A percentile compares a stretch with the other conserved stretches of the same genome.
Evolutionary conservation across 2,329 filamentous ascomycete genomes (phyloP).

Genomic region (Fusarium haematococcum): DNA sequence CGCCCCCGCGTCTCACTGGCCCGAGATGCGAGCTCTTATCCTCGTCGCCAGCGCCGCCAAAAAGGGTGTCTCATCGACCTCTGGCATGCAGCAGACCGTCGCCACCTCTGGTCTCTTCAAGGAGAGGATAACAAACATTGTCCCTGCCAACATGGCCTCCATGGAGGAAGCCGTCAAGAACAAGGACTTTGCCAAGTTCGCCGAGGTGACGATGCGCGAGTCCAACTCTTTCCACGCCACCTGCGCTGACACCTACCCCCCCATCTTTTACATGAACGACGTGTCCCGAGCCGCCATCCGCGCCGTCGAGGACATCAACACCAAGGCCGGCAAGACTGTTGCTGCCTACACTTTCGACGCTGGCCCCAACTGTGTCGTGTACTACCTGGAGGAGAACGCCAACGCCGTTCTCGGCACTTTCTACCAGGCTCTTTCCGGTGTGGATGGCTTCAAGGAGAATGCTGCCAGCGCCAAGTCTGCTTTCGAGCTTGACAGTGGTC

Average conservation of each 20-base stretch:
- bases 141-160: conserved; percentile 82
- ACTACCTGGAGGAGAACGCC: conserved; percentile 87
- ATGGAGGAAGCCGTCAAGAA: conserved; percentile 86
- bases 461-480: conserved; percentile 64
- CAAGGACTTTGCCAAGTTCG: conserved; percentile 88
- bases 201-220: conserved; percentile 93
- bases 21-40: conserved; percentile 91
- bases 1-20: conserved; percentile 91
- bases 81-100: conserved; percentile 97
- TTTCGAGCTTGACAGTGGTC: conserved; percentile 72
- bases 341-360: conserved; percentile 98
- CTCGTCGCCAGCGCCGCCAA: conserved; percentile 93
- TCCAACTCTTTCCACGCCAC: conserved; percentile 97
- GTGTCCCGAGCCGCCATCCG: conserved; percentile 87
- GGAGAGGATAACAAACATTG: conserved; percentile 78
- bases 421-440: conserved; percentile 71
- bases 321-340: conserved; percentile 79
- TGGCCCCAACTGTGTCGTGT: conserved; percentile 95
- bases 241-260: conserved; percentile 94
- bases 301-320: conserved; percentile 90
- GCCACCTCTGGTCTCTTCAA: conserved; percentile 90
- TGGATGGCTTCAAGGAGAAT: conserved; percentile 79
- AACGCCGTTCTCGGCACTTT: conserved; percentile 81
- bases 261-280: conserved; percentile 99
- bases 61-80: conserved; percentile 93